Conservation (phyloP, 2,329 filamentous ascomycete species). For the Alternaria ventricosa region DNA sequence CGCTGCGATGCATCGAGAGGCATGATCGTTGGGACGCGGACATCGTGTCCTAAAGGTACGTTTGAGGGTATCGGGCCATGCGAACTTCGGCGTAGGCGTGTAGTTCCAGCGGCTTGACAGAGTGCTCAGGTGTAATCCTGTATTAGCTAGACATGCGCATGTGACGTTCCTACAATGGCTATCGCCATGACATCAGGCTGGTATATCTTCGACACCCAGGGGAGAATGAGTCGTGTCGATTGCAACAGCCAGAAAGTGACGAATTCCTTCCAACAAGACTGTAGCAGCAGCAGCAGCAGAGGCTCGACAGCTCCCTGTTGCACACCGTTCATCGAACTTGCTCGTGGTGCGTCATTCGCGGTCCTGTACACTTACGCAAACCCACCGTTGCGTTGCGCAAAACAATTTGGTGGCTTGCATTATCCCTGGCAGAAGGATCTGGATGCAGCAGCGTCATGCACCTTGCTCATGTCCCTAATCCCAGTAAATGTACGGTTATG, state of each 20-base stretch:
- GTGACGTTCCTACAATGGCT: not conserved
- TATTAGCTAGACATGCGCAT: not conserved
- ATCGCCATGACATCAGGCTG: not conserved
- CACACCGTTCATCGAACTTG: not conserved
- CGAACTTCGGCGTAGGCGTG: not conserved
- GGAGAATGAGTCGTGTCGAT: not conserved
- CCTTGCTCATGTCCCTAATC: not conserved
- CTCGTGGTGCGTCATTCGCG: slow-evolving; percentile 1
- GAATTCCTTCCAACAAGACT: not conserved
- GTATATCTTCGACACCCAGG: not conserved
- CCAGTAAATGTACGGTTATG: slow-evolving; percentile 4
- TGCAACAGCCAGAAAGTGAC: not conserved
- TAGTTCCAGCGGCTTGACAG: not conserved
- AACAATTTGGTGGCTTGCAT: slow-evolving; percentile 1
- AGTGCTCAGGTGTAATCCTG: not conserved
- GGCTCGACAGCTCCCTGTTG: not conserved
- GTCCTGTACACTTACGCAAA: not conserved
- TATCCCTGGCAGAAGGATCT: slow-evolving; percentile 1
- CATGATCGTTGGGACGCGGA: not conserved
- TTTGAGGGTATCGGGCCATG: not conserved
- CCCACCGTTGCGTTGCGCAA: slow-evolving; percentile 1
- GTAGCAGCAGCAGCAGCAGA: not conserved
- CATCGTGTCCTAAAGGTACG: not conserved
- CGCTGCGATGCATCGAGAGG: not conserved
- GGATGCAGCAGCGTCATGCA: slow-evolving; percentile 7